A percentile compares a stretch with the other conserved stretches of the same genome.
Evolutionary conservation across 2,329 filamentous ascomycete genomes (phyloP).

Genomic region (Sclerotinia borealis): DNA sequence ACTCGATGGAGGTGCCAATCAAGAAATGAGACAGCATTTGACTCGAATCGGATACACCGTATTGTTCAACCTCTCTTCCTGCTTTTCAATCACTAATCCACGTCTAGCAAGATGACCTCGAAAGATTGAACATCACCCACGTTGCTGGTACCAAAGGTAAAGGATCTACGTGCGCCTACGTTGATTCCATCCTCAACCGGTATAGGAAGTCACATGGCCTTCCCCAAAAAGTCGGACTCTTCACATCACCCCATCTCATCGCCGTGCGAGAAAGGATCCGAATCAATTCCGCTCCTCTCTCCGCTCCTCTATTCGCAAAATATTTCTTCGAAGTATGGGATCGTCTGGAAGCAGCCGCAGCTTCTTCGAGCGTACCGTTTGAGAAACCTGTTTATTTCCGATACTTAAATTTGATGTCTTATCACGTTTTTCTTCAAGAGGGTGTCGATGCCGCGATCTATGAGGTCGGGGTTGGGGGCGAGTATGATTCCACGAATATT

Average conservation of each 20-base stretch:
- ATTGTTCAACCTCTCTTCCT: constrained; percentile 2
- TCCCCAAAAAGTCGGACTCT: constrained; percentile 47
- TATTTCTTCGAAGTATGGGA: constrained; percentile 68
- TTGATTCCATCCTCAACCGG: constrained; percentile 53
- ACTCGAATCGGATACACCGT: constrained; percentile 69
- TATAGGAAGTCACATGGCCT: constrained; percentile 36
- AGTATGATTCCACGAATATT: constrained; percentile 64
- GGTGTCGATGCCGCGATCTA: constrained; percentile 56
- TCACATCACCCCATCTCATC: constrained; percentile 64
- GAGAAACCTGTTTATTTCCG: constrained; percentile 52
- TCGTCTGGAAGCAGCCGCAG: constrained; percentile 36
- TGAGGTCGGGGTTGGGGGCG: constrained; percentile 62
- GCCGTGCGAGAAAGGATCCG: constrained; percentile 62
- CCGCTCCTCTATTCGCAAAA: constrained; percentile 51
- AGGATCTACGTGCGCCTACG: constrained; percentile 65
- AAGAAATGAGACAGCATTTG: constrained; percentile 76
- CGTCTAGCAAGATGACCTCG: constrained; percentile 35
- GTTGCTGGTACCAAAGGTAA: constrained; percentile 74
- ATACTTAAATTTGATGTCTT: constrained; percentile 59
- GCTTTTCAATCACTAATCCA: not conserved
- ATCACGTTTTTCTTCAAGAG: constrained; percentile 60
- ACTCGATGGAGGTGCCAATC: constrained; percentile 64
- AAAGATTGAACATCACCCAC: constrained; percentile 61
- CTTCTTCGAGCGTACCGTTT: constrained; percentile 27
- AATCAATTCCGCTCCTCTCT: constrained; percentile 52